Conservation (phyloP, 441 rosid species). For the Rhodomyrtus psidioides region DNA sequence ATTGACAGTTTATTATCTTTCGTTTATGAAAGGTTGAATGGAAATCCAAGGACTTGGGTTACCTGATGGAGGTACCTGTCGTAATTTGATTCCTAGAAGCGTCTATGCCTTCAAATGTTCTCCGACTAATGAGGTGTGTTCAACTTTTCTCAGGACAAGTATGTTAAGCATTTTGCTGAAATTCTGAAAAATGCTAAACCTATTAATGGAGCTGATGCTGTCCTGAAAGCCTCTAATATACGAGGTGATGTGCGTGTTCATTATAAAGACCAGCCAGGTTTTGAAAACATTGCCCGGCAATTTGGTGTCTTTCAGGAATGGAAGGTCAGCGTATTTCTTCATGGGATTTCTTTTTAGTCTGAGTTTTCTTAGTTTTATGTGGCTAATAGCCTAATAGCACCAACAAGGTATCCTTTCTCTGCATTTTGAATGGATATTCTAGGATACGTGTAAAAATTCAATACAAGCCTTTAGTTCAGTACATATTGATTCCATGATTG, state of each 20-base stretch:
- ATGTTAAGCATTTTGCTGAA: slow-evolving; percentile 43
- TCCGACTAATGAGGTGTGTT: not conserved
- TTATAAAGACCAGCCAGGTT: slow-evolving; percentile 66
- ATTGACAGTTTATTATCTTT: not conserved
- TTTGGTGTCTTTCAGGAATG: slow-evolving; percentile 95
- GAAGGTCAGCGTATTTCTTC: slow-evolving; percentile 47
- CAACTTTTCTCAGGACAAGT: slow-evolving; percentile 52
- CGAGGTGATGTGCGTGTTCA: slow-evolving; percentile 65
- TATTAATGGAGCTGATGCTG: slow-evolving; percentile 55
- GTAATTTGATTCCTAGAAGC: not conserved
- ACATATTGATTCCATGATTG: not conserved
- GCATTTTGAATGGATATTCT: not conserved
- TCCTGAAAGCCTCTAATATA: slow-evolving; percentile 50
- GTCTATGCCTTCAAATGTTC: not conserved
- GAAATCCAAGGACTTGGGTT: slow-evolving; percentile 83
- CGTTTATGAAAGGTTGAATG: slow-evolving; percentile 57
- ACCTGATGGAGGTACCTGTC: slow-evolving; percentile 64
- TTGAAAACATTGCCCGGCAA: slow-evolving; percentile 64
- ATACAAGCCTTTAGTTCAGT: not conserved
- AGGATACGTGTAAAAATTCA: not conserved
- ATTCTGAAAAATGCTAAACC: slow-evolving; percentile 63
- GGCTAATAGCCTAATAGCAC: not conserved
- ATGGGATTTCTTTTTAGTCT: not conserved
- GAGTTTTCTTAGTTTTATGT: not conserved
- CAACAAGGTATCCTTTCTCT: not conserved